Evolutionary conservation across 768 basidiomycete species (phyloP).

Genomic region (Paxillus rubicundulus): DNA sequence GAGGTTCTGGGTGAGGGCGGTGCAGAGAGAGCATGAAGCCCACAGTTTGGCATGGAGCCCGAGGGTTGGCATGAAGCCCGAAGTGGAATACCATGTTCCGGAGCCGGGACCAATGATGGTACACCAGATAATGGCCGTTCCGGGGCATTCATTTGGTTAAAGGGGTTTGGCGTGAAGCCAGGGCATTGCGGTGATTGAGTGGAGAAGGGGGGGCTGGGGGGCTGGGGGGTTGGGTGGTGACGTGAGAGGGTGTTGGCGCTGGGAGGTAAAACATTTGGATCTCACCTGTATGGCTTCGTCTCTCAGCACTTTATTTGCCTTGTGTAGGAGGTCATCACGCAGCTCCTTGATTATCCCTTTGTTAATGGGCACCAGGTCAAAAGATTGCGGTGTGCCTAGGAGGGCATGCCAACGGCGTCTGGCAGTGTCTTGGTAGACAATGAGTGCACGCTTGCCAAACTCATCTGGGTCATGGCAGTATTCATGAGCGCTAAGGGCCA

Average conservation of each 20-base stretch:
- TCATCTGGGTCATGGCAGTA: background rate
- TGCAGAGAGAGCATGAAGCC: too few relatives aligned
- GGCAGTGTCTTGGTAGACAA: background rate
- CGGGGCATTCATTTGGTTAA: too few relatives aligned
- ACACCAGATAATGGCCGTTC: too few relatives aligned
- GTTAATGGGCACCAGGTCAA: background rate
- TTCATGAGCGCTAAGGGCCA: too few relatives aligned
- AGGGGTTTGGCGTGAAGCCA: background rate
- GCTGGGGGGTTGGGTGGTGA: background rate
- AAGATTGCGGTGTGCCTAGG: background rate
- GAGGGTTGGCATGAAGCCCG: too few relatives aligned
- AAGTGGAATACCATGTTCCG: too few relatives aligned
- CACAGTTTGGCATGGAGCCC: too few relatives aligned
- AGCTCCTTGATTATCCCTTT: background rate
- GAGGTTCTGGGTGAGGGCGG: too few relatives aligned
- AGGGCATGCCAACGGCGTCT: background rate
- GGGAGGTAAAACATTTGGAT: background rate
- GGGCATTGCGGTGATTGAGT: background rate
- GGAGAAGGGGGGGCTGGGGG: background rate
- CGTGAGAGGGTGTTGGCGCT: background rate
- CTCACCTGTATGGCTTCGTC: background rate
- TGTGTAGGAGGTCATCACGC: background rate
- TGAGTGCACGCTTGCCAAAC: background rate
- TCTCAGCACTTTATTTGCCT: background rate
- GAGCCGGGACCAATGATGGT: too few relatives aligned